phyloP scores from a whole-genome alignment of 2,329 filamentous ascomycete species.

The Eurotiales sp. region DNA sequence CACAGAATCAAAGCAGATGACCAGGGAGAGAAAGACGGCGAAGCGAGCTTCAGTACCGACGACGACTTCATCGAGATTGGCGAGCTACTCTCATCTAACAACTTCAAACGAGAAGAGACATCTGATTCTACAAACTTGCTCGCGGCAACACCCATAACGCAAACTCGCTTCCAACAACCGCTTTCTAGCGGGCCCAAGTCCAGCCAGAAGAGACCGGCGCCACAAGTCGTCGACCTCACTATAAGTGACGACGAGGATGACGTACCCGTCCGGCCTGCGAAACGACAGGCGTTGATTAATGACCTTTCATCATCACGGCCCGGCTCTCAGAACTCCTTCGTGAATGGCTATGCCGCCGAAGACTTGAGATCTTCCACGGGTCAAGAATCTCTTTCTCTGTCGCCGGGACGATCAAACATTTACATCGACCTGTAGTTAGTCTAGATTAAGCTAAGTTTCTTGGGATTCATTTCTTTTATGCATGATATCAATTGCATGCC shows the following conservation, averaged over 20 bases:
- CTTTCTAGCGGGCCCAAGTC: conserved; percentile 18
- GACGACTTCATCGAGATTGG: conserved; percentile 44
- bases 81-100: conserved; percentile 5
- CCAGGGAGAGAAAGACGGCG: conserved; percentile 43
- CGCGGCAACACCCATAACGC: conserved; percentile 33
- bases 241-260: conserved; percentile 51
- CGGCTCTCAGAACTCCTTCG: conserved; percentile 21
- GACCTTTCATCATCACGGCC: conserved; percentile 21
- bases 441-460: too few species aligned
- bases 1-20: conserved; percentile 44
- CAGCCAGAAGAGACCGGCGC: conserved; percentile 45
- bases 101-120: conserved; percentile 34
- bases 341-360: conserved; percentile 7
- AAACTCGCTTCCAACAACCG: conserved; percentile 13
- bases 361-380: conserved; percentile 9
- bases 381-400: conserved; percentile 11
- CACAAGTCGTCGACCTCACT: conserved; percentile 53
- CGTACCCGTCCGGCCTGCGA: conserved; percentile 33
- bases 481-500: not conserved
- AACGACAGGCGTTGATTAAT: conserved; percentile 29
- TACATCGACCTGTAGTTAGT: conserved; percentile 14
- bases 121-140: conserved; percentile 25
- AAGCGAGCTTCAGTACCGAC: conserved; percentile 21
- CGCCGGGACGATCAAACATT: conserved; percentile 7
- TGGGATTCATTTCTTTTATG: not conserved